phyloP scores from a whole-genome alignment of 2,329 filamentous ascomycete genomes.

The Chaetomiaceae sp. region DNA sequence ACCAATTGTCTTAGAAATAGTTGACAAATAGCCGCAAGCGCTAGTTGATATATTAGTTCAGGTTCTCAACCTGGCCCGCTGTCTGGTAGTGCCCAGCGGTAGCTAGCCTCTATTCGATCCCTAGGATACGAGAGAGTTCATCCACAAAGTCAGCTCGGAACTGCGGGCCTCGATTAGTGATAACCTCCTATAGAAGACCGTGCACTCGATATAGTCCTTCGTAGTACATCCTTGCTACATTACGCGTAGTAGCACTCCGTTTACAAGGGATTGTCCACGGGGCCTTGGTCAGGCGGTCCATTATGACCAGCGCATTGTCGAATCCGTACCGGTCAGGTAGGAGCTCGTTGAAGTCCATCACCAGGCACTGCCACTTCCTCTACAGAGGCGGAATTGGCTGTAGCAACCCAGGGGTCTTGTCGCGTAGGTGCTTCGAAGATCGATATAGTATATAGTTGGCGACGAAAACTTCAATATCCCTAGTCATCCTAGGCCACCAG shows the following conservation, averaged over 20 bases:
- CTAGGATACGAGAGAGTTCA: not conserved
- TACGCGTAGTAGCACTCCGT: not conserved
- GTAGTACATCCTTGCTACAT: not conserved
- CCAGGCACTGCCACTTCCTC: not conserved
- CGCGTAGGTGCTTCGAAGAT: not conserved
- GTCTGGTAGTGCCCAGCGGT: not conserved
- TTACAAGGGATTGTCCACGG: not conserved
- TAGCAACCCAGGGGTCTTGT: not conserved
- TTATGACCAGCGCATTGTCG: constrained; percentile 7
- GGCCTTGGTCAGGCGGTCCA: not conserved
- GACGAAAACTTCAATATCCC: not conserved
- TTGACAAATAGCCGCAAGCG: not conserved
- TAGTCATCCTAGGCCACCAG: no score
- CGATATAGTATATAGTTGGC: not conserved
- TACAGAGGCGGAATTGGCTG: not conserved
- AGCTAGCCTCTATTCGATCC: not conserved
- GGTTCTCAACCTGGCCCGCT: not conserved
- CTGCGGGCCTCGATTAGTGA: no score
- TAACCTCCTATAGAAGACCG: no score
- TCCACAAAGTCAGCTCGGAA: no score
- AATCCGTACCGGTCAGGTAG: not conserved
- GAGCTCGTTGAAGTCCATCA: constrained; percentile 6
- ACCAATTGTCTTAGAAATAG: constrained; percentile 1
- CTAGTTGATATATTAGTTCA: not conserved
- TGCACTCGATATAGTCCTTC: not conserved